Evolutionary conservation across 306 rosid species (phyloP), one percentile per base, ranked within the genome.

Genomic region (Rosa chinensis): DNA sequence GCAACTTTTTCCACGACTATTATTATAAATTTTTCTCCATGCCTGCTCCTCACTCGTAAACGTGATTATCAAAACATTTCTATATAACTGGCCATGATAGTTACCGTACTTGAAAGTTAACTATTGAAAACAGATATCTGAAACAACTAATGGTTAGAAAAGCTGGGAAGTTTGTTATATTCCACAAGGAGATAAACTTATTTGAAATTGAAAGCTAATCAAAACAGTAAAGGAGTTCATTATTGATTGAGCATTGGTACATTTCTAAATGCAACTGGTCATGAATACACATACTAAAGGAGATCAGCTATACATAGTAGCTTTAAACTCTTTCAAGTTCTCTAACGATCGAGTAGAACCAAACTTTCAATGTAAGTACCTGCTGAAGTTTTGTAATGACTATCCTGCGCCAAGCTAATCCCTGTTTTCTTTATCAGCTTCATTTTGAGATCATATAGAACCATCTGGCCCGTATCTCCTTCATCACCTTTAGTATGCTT

Each of bases 311-410:
- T 18, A 67, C 49, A 67, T 1, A 40, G 12, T 3, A 66, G 21
- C 13, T n/a, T 13, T 2, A 14, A 32, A 64, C 16, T 11, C 37
- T 28, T 61, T 18, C 39, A 63, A 63, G 43, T 32, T 12, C 43
- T 63, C 69, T 63, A 64, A 35, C 11, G 9, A 64, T 64, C 2
- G 20, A 67, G 32, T 10, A 67, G 28, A 67, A 67, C 72, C 48
- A 67, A 40, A 40, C 72, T 67, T 67, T 67, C 72, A 67, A 67
- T 40, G 72, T 20, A 67, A 67, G 72, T 20, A 67, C 13, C 25
- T 40, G 72, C 49, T 4, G 47, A 40, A 40, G 9, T 18, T 39
- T 40, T 10, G 25, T 9, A 40, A 67, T 66, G 70, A 37, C 21
- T 16, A 16, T 16, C 43, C 7, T 40, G 28, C 1, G 45, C 44